Evolutionary conservation across 1,139 yeast species (phyloP), one percentile per base, ranked within the genome.

Genomic region (Candida dubliniensis): DNA sequence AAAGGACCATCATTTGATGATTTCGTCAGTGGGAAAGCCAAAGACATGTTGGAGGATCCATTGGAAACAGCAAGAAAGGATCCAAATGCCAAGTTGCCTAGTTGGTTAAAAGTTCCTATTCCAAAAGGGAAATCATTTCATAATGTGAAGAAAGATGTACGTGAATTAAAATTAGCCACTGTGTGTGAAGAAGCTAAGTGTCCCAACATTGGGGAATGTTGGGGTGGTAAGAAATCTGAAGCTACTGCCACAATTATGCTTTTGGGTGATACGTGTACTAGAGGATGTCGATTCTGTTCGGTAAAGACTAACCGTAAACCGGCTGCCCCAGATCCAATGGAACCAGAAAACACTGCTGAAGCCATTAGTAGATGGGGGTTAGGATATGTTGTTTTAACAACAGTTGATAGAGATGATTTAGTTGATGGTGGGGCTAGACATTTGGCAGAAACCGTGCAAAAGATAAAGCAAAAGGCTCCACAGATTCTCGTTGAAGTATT

Each of bases 221-320:
- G 99, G 99, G 98, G 99, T 44, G 99, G 99, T 30, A 82, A 85
- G 58, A 90, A 90, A 64, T 78, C 91, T 6, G 95, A 88, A 58
- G 97, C 99, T n/a, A 95, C 99, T 3, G 99, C 99, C 5, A 95
- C 99, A 2, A 93, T 95, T 57, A 95, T 95, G 99, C 74, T 95
- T 51, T 77, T 95, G 77, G 99, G 99, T 48, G 99, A 95, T 59
- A 93, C 99, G 0, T 95, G 99, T 69, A 95, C 99, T 4, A 77
- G 99, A 66, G 99, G 99, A 10, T 95, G 99, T 63, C 77, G 99
- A 50, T 95, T 95, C 69, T 95, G 99, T 65, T 87, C 96, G 1
- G 99, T 95, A 41, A 95, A 95, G 67, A 95, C 99, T 1, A 83
- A 84, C 63, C 77, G 99, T 57, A 71, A 71, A 4, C 99, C 99